Base-by-base conservation (phyloP, 768 basidiomycete species). In the Asterophora parasitica region DNA sequence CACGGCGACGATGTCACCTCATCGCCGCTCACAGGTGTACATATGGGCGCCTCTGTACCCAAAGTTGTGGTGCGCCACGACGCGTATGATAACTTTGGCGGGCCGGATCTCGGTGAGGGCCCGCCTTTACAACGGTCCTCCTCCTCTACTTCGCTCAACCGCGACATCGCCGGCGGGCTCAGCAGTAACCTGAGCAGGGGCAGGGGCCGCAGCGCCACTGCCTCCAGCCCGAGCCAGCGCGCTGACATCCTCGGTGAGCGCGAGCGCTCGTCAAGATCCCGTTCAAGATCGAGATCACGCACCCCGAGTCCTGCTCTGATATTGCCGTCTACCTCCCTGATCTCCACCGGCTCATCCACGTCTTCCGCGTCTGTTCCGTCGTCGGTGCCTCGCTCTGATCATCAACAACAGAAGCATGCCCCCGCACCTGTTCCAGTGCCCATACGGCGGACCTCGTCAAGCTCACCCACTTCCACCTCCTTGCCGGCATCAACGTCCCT, bases 81-180 rank as follows among this genome's bases (percentile, higher is more conserved):
- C 52, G 76, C 77, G 12, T 78, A 77, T 54, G 80, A 83, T 56
- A 79, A 80, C 62, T 82, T 83, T 54, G 75, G 65, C 8, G 80
- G 77, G 1, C 74, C 81, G 7, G 78, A 81, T 58, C 66, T 81
- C 11, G 77, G 76, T 2, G 76, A 76, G 44, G 78, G 77, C 50
- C 76, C 69, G 48, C 58, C 63, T 57, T 54, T 58, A 39, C 55
- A 62, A 42, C 56, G 62, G 10, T 45, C 47, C 28, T 50, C 40
- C n/a, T 56, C 57, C n/a, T 45, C 53, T 7, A 48, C 39, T 4
- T 34, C 48, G 16, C 17, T 19, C 48, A 46, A 53, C 41, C 45
- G 40, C 30, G 30, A 15, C 34, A 23, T 28, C 50, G 36, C 43
- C 10, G 27, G 31, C 4, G 54, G 47, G 4, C 12, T 38, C 12